These are phyloP conservation scores for Aspergillus spinulosporus DNA, from an alignment of 2,329 filamentous ascomycete genomes.

Conservation along the genomic window DNA sequence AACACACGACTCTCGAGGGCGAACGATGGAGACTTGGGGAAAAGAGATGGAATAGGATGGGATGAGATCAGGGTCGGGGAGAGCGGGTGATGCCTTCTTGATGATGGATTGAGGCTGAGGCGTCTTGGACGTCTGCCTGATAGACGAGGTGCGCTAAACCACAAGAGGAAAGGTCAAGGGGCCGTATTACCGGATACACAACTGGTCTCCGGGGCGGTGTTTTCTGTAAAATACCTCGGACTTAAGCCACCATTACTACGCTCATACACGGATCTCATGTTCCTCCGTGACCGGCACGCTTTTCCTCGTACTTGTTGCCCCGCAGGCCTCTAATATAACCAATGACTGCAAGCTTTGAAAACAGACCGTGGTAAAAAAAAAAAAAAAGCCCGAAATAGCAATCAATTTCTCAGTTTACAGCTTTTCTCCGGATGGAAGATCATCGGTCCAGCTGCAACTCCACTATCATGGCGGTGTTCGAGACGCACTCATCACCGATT, in stretches of 20 bases:
- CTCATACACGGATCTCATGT: not conserved
- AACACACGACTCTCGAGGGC: not conserved
- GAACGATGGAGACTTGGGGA: constrained; percentile 10
- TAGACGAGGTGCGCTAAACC: not conserved
- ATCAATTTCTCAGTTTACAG: not conserved
- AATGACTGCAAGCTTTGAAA: not conserved
- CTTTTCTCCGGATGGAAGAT: not conserved
- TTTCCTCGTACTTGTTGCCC: constrained; percentile 10
- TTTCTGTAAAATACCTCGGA: not conserved
- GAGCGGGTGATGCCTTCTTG: constrained; percentile 23
- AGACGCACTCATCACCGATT: not conserved
- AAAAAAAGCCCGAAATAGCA: constrained; percentile 8
- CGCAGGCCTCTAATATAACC: not conserved
- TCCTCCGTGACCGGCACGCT: constrained; percentile 10
- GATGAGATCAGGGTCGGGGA: constrained; percentile 21
- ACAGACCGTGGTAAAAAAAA: not conserved
- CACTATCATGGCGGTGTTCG: not conserved
- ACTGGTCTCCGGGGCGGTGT: constrained; percentile 2
- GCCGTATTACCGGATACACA: constrained; percentile 1
- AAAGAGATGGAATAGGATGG: constrained; percentile 12
- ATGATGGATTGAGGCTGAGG: constrained; percentile 26
- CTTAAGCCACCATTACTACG: not conserved
- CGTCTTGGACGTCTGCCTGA: constrained; percentile 41
- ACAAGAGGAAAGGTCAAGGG: constrained; percentile 20
- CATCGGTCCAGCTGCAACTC: not conserved